Conservation (phyloP, 768 basidiomycete species). For the Hemileccinum impolitum region DNA sequence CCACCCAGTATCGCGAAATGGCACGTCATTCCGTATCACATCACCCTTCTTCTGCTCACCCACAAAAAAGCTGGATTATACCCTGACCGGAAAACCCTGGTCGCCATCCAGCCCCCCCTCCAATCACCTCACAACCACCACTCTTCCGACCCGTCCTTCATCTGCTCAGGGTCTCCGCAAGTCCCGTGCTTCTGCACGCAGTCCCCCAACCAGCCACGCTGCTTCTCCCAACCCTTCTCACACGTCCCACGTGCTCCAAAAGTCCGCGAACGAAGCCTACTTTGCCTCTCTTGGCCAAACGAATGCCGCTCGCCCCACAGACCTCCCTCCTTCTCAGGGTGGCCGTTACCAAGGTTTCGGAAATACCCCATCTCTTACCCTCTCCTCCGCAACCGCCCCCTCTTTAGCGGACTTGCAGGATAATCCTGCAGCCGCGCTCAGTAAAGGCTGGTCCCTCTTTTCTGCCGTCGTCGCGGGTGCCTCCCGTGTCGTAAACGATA, state of each 20-base stretch:
- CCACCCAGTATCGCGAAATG: conserved; percentile 92
- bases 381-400: conserved; percentile 81
- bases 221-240: conserved; percentile 52
- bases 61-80: conserved; percentile 68
- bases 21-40: conserved; percentile 35
- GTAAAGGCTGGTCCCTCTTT: conserved; percentile 97
- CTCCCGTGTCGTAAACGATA: conserved; percentile 73
- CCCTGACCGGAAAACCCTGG: conserved; percentile 76
- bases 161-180: conserved; percentile 85
- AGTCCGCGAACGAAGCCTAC: conserved; percentile 80
- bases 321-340: conserved; percentile 90
- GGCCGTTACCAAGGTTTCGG: conserved; percentile 94
- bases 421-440: conserved; percentile 79
- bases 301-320: conserved; percentile 74
- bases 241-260: conserved; percentile 47
- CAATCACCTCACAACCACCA: conserved; percentile 20
- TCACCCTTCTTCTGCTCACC: conserved; percentile 11
- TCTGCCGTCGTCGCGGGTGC: conserved; percentile 81
- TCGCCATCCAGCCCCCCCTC: conserved; percentile 68
- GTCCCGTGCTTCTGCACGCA: conserved; percentile 69
- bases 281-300: conserved; percentile 78
- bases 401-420: conserved; percentile 78
- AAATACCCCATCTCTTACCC: conserved; percentile 67
- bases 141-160: conserved; percentile 53
- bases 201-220: conserved; percentile 47